phyloP scores from a whole-genome alignment of 73 alveolate genomes.

The Blepharisma japonicum region DNA sequence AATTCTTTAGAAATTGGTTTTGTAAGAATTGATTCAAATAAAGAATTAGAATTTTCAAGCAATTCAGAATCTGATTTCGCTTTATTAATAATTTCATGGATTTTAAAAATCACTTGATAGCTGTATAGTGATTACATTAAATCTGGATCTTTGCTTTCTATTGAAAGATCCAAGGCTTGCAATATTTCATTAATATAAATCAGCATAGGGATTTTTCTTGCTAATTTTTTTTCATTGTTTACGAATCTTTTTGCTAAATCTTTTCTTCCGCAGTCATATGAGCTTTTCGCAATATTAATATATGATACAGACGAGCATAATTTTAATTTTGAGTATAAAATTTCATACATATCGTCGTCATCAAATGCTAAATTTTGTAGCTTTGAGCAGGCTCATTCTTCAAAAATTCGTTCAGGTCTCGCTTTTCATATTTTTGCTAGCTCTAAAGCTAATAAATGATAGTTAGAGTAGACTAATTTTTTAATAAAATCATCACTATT shows the following conservation, averaged over 20 bases:
- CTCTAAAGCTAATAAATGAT: not conserved
- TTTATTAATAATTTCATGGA: not conserved
- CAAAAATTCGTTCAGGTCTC: not conserved
- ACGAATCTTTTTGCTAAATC: not conserved
- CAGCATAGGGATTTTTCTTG: not conserved
- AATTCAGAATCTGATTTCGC: not conserved
- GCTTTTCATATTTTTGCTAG: not conserved
- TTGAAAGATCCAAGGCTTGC: not conserved
- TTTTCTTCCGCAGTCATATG: not conserved
- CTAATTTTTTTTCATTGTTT: not conserved
- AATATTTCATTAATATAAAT: not conserved
- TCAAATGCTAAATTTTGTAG: not conserved
- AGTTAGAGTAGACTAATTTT: not conserved
- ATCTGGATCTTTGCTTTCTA: not conserved
- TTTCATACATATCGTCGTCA: not conserved
- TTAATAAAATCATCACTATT: not conserved
- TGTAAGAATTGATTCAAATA: not conserved
- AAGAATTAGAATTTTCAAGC: not conserved
- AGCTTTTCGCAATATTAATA: not conserved
- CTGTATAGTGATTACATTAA: not conserved
- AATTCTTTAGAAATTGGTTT: not conserved
- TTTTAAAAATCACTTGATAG: not conserved
- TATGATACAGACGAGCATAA: not conserved
- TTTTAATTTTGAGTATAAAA: not conserved
- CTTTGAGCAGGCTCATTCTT: not conserved